Conservation (phyloP, 257 asterid species). For the Linaria vulgaris region DNA sequence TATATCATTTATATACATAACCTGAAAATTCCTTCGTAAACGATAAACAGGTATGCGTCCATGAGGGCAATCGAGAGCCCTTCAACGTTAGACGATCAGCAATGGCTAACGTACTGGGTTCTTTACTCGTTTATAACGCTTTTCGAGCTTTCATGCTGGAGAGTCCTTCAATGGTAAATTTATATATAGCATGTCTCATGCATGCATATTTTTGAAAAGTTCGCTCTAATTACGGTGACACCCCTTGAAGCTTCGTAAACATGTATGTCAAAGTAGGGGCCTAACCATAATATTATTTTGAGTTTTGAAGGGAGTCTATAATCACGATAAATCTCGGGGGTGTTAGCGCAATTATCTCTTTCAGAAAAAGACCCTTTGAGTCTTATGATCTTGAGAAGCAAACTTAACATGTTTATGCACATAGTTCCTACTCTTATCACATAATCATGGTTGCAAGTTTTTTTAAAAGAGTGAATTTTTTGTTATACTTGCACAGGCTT, state of each 20-base stretch:
- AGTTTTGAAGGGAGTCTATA: too few relatives aligned
- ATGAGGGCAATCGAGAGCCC: slow-evolving; percentile 90
- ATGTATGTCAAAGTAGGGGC: too few relatives aligned
- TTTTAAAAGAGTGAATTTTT: too few relatives aligned
- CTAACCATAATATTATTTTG: too few relatives aligned
- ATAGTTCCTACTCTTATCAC: too few relatives aligned
- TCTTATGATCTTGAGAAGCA: background rate
- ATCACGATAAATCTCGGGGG: too few relatives aligned
- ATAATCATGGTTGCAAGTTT: too few relatives aligned
- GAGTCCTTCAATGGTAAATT: slow-evolving; percentile 75
- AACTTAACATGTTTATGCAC: background rate
- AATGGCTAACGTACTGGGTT: slow-evolving; percentile 94
- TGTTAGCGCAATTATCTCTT: too few relatives aligned
- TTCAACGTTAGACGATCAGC: slow-evolving; percentile 84
- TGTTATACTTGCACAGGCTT: slow-evolving; percentile 58
- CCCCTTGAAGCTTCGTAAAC: too few relatives aligned
- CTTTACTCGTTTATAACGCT: slow-evolving; percentile 70
- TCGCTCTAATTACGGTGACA: too few relatives aligned
- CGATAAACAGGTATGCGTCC: slow-evolving; percentile 61
- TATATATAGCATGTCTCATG: too few relatives aligned
- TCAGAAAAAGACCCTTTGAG: background rate
- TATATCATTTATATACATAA: background rate
- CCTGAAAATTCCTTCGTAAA: background rate
- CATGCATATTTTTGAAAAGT: too few relatives aligned
- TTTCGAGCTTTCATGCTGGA: slow-evolving; percentile 83